Conservation (phyloP, 371 early-diverging fungal genomes). For the Parasitella parasitica region DNA sequence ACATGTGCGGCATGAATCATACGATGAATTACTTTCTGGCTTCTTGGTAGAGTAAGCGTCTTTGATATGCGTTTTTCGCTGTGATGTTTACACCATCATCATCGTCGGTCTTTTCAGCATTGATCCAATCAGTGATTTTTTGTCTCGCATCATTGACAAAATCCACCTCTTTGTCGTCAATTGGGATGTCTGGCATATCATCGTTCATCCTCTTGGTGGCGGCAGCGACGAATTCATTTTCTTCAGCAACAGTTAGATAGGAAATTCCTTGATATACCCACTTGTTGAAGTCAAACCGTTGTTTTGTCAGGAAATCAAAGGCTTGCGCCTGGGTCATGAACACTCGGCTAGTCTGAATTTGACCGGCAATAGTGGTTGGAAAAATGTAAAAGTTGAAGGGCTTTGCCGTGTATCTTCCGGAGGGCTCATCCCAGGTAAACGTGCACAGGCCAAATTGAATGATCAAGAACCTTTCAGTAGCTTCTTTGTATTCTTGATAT, state of each 20-base stretch:
- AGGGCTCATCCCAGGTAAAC: conserved; percentile 64
- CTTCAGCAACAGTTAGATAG: conserved; percentile 69
- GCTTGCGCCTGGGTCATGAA: conserved; percentile 71
- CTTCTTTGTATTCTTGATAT: conserved; percentile 62
- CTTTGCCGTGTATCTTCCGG: conserved; percentile 68
- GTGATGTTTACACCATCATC: conserved; percentile 44
- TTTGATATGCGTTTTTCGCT: conserved; percentile 57
- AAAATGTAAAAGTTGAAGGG: conserved; percentile 92
- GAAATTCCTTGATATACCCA: conserved; percentile 77
- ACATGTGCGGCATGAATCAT: neutral
- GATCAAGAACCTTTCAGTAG: conserved; percentile 61
- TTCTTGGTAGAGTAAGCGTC: conserved; percentile 70
- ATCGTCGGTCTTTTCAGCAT: conserved; percentile 19
- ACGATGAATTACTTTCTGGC: conserved; percentile 39
- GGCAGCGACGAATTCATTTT: conserved; percentile 49
- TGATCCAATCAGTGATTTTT: conserved; percentile 51
- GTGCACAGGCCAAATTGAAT: conserved; percentile 84
- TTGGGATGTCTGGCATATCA: conserved; percentile 58
- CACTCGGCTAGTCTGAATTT: conserved; percentile 60
- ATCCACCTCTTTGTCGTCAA: conserved; percentile 58
- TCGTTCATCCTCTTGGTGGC: conserved; percentile 42
- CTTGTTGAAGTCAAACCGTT: conserved; percentile 86
- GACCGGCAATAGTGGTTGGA: conserved; percentile 62
- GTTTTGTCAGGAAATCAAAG: conserved; percentile 75
- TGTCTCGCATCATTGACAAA: conserved; percentile 55